phyloP scores from a whole-genome alignment of 306 rosid genomes.

The Ochetophila trinervis region DNA sequence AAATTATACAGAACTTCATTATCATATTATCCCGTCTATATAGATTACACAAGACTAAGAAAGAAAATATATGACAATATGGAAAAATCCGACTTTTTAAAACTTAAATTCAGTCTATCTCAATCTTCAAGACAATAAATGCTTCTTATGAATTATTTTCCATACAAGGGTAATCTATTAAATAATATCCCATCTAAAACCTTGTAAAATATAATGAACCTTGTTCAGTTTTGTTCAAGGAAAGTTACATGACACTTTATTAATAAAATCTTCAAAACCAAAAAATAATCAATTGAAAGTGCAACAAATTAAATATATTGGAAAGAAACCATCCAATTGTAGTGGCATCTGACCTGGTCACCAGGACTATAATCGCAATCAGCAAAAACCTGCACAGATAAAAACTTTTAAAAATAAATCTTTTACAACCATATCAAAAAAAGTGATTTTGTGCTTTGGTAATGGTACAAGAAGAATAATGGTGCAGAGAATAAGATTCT shows the following conservation, averaged over 20 bases:
- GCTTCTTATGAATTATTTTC: no score
- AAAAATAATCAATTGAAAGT: not conserved
- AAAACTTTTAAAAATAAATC: not conserved
- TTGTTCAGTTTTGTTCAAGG: no score
- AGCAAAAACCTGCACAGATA: constrained; percentile 55
- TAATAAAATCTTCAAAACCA: not conserved
- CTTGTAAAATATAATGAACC: no score
- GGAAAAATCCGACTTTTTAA: not conserved
- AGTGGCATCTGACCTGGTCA: constrained; percentile 55
- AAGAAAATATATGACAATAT: not conserved
- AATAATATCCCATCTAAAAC: no score
- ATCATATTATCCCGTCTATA: no score
- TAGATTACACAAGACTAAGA: no score
- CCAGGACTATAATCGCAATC: constrained; percentile 64
- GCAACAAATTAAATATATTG: not conserved
- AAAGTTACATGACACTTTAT: no score
- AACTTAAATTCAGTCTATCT: not conserved
- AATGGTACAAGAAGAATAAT: not conserved
- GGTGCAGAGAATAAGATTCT: not conserved
- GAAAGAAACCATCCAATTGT: constrained; percentile 12
- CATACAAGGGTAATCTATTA: no score
- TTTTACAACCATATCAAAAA: not conserved
- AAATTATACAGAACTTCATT: not conserved
- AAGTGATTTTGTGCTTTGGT: not conserved
- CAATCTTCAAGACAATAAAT: no score